Evolutionary conservation across 768 basidiomycete genomes (phyloP), one percentile per base, ranked within the genome.

Genomic region (Sarcodon aspratus): DNA sequence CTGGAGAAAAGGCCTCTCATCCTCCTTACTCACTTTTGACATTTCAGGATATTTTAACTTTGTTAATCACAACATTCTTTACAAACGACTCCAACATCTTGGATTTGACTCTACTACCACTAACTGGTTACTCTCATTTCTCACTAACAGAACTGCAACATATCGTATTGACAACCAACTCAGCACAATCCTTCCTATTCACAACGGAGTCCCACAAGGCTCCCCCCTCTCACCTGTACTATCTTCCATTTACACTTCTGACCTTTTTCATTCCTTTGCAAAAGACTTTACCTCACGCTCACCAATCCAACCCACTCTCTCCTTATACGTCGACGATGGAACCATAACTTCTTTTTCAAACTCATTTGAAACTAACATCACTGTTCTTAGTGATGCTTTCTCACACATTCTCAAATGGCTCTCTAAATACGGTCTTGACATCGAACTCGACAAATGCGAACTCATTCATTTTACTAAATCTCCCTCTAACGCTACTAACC

Each of bases 11-110:
- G 31, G 31, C 7, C 33, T 33, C 9, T 52, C 52, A 1, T 45
- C 52, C 13, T 54, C 52, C 0, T 43, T 43, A 15, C 54, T 58
- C 8, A 56, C 52, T 2, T 50, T 59, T 12, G 57, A 58, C 38
- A 55, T 55, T 43, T 55, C 53, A 35, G 57, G 57, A 5, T 57
- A 51, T 46, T 59, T 59, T 44, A 51, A 59, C 53, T 48, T 42
- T 40, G 55, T 59, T 44, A 57, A 57, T 44, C 58, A 58, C 36
- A 44, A 33, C 5, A 27, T 27, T 27, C 21, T 2, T 27, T 27
- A 27, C 21, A 27, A n/a, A 5, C 21, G 5, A 27, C 21, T 27
- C 2, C 2, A 3, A 27, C 21, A 27, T 27, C 21, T 27, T 27
- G 21, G 21, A 3, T 27, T 27, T 5, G 5, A 27, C 5, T 5